These are phyloP conservation scores for Lasiodiplodia theobromae DNA, from an alignment of 2,329 filamentous ascomycete genomes.

Conservation along the genomic window DNA sequence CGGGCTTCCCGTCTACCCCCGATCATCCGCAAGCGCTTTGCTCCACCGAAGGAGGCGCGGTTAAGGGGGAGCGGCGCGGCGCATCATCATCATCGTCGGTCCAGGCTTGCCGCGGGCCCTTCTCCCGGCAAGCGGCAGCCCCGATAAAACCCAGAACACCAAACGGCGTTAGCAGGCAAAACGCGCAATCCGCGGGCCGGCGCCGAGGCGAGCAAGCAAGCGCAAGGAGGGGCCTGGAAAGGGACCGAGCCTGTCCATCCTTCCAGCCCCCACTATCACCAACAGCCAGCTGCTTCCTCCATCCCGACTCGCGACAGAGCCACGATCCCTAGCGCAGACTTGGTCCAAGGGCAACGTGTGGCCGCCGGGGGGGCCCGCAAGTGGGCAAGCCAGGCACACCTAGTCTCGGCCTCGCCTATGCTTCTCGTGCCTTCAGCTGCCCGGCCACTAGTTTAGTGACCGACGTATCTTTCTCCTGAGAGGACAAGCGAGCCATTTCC, in stretches of 20 bases:
- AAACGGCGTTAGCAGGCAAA: conserved; percentile 7
- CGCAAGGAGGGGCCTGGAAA: conserved; percentile 8
- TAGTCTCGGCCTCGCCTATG: conserved; percentile 22
- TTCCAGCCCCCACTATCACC: not conserved
- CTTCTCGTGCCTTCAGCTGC: not conserved
- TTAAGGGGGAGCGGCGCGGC: not conserved
- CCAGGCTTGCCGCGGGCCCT: not conserved
- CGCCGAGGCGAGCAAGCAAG: conserved; percentile 3
- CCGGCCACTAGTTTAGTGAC: not conserved
- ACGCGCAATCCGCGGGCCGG: conserved; percentile 26
- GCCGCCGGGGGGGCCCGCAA: conserved; percentile 1
- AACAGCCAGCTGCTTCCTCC: not conserved
- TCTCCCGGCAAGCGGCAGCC: conserved; percentile 15
- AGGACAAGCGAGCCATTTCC: not conserved
- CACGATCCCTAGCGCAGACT: not conserved
- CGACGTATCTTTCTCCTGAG: not conserved
- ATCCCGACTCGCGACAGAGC: not conserved
- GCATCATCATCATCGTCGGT: not conserved
- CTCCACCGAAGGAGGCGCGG: conserved; percentile 18
- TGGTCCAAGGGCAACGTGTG: not conserved
- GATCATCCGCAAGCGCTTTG: conserved; percentile 22
- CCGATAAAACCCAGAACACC: not conserved
- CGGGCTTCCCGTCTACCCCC: not conserved
- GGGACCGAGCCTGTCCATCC: conserved; percentile 12
- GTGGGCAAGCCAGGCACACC: conserved; percentile 6